Base-by-base conservation (phyloP, 768 basidiomycete genomes). In the Boletales sp. region DNA sequence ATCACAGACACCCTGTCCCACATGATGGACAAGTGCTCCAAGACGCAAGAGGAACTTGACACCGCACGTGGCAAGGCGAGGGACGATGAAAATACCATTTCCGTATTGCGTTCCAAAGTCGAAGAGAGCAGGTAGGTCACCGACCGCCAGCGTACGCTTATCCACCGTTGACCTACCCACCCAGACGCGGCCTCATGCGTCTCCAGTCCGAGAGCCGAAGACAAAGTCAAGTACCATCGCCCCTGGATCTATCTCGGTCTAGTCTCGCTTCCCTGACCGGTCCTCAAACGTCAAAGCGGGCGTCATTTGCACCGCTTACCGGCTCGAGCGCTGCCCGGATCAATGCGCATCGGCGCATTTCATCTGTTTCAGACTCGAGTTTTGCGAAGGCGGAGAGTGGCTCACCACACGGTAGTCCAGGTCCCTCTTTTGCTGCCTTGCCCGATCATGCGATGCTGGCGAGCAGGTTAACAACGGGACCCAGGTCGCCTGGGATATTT, bases 121-220 rank as follows among this genome's bases (percentile, higher is more conserved):
- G 90, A 92, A 59, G 90, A 92, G 67, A 90, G 87, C 75, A 79
- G 90, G 89, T 87, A 58, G 18, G 79, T 56, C 62, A 14, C 34
- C 43, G 18, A 18, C 37, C 31, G 18, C 38, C 28, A 35, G 1
- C 11, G n/a, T 28, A 19, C 33, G 4, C 18, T 46, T 18, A 43
- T 34, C 40, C 54, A 11, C 50, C 49, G 25, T 43, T 47, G 50
- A 57, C 41, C 31, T 33, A 34, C 37, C 13, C 38, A 32, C 25
- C 62, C 21, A 90, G 90, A 58, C 86, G 90, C 40, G 90, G 88
- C 21, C 74, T 93, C 45, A 93, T 93, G 90, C 80, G 87, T 15
- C 75, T 93, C 9, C 90, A 93, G 63, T 81, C 83, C 9, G 89
- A 93, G 66, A 86, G 73, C 58, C 74, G 84, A 48, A 75, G 87